A percentile compares a stretch with the other conserved stretches of the same genome.
These are phyloP conservation scores for Bacterosira constricta DNA, from an alignment of 108 stramenopile species.

Conservation along the genomic window DNA sequence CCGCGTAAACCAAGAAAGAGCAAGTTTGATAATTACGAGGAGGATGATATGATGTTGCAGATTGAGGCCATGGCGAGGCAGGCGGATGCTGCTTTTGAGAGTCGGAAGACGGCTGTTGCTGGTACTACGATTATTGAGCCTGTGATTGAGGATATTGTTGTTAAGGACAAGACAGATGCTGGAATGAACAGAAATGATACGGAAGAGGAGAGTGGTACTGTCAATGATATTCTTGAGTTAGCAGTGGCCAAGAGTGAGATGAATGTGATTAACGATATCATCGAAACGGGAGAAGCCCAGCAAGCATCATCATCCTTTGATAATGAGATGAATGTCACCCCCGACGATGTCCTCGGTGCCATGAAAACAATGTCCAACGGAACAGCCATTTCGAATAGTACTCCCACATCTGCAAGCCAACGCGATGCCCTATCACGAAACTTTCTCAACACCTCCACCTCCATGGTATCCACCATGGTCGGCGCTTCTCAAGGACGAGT, in stretches of 20 bases:
- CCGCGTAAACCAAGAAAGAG: constrained; percentile 9
- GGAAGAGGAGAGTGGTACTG: background rate
- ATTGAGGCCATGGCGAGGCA: constrained; percentile 51
- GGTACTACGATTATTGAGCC: background rate
- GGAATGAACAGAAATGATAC: background rate
- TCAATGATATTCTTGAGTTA: background rate
- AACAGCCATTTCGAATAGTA: background rate
- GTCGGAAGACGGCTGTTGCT: constrained; percentile 16
- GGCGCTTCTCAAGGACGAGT: constrained; percentile 46
- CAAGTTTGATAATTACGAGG: constrained; percentile 11
- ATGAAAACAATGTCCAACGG: constrained; percentile 18
- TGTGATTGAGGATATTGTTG: background rate
- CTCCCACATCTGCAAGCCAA: constrained; percentile 2
- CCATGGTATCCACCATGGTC: constrained; percentile 48
- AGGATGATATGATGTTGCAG: constrained; percentile 39
- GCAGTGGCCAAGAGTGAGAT: no score
- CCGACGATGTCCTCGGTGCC: background rate
- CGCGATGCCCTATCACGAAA: constrained; percentile 26
- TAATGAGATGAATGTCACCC: background rate
- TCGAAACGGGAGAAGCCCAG: background rate
- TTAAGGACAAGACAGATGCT: background rate
- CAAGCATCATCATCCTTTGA: no score
- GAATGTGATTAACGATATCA: background rate
- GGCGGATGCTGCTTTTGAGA: constrained; percentile 46
- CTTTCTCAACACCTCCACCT: constrained; percentile 45